A percentile compares a stretch with the other conserved stretches of the same genome.
phyloP scores from a whole-genome alignment of 139 green algal species.

The Chlamydomonas incerta region DNA sequence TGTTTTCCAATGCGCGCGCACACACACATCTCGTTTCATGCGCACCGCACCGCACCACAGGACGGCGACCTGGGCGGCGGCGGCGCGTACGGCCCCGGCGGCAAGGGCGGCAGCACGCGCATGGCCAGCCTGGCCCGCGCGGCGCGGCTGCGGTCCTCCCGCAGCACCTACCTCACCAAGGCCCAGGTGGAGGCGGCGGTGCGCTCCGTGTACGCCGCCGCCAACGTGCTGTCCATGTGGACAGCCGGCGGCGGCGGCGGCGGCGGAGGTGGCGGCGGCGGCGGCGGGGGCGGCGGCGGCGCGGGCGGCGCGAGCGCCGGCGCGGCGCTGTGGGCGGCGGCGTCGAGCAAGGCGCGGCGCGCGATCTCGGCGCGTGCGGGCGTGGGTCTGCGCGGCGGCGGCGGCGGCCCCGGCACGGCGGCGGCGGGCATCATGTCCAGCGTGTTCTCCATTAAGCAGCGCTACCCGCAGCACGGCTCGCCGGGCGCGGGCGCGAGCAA shows the following conservation, averaged over 20 bases:
- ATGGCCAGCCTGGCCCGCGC: not conserved
- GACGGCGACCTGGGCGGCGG: not conserved
- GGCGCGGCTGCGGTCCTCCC: not conserved
- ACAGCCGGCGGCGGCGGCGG: not conserved
- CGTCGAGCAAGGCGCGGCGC: not conserved
- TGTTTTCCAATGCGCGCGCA: too few species aligned
- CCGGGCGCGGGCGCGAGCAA: too few species aligned
- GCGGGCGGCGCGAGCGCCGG: not conserved
- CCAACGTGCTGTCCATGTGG: not conserved
- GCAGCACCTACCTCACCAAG: slow-evolving; percentile 13
- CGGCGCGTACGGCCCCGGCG: not conserved
- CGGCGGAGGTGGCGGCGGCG: not conserved
- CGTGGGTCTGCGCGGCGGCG: too few species aligned
- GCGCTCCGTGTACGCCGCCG: not conserved
- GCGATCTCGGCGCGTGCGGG: too few species aligned
- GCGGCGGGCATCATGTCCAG: too few species aligned
- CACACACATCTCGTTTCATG: too few species aligned
- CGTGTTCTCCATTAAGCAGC: too few species aligned
- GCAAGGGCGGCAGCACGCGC: not conserved
- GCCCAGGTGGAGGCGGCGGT: not conserved
- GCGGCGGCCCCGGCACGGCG: too few species aligned
- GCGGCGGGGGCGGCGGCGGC: not conserved
- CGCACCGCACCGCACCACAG: not conserved
- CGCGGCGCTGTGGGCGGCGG: not conserved
- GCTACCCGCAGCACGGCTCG: too few species aligned